Base-by-base conservation (phyloP, 345 rosid species). In the Cardiospermum halicacabum region DNA sequence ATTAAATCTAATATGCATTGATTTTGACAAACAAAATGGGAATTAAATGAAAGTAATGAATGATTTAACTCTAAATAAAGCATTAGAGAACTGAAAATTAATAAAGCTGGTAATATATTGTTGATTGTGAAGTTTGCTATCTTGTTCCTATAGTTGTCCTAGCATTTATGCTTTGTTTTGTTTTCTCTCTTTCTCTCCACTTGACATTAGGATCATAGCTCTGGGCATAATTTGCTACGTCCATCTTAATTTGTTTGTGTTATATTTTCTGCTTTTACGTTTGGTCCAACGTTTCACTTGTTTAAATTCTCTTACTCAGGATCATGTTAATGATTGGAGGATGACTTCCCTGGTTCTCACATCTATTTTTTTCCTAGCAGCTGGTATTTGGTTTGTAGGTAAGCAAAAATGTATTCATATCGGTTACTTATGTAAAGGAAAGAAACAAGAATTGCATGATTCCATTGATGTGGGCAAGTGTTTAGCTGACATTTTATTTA, bases 341-440 rank as follows among this genome's bases (percentile, higher is more conserved):
- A 56, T 51, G 69, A 91, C 96, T n/a, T 65, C 97, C 49, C 96
- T 91, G 61, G 74, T 83, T 50, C 78, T 95, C 67, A 89, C 99
- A 36, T 74, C 88, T 51, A 39, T 95, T 51, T 69, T 91, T 78
- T 89, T 95, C 74, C 80, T 81, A 19, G 87, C 97, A 26, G 89
- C 99, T 66, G 72, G 69, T 37, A 73, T 91, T 63, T 95, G 99
- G 97, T 82, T 83, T 53, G 75, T 82, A 77, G 99, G 99, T 85
- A 73, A 74, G 67, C 53, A 57, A 24, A 51, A 60, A 30, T 54
- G n/a, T 55, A 5, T 11, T 12, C 3, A 18, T 47, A 47, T 47
- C 51, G 5, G 11, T 18, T 18, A 16, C 51, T 18, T 47, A 47
- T 47, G 10, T 16, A 3, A 18, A 24, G 51, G 51, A 47, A 18